Conservation (phyloP, 148 eudicot species). For the Vaccinium myrtillus region DNA sequence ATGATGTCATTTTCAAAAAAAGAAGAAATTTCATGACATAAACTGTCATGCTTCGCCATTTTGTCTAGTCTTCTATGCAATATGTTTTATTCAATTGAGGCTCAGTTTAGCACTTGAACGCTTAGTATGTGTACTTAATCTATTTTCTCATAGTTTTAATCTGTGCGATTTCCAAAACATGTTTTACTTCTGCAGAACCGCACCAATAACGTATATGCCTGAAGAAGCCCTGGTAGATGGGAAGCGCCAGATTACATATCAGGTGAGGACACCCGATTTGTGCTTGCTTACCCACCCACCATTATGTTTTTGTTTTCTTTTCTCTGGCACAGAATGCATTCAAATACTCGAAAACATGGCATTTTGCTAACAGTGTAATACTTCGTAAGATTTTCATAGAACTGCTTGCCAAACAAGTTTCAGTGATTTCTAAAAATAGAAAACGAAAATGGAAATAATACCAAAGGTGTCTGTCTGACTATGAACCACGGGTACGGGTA, state of each 20-base stretch:
- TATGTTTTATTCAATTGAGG: neutral
- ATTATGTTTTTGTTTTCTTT: neutral
- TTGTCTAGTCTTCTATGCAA: neutral
- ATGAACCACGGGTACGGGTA: neutral
- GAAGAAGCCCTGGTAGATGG: slow-evolving; percentile 63
- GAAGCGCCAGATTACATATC: slow-evolving; percentile 60
- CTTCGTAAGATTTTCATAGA: neutral
- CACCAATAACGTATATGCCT: slow-evolving; percentile 28
- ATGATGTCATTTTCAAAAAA: too few species aligned
- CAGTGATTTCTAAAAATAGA: neutral
- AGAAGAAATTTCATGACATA: neutral
- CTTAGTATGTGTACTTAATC: neutral
- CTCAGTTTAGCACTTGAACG: neutral
- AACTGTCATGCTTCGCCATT: neutral
- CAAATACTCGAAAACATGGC: neutral
- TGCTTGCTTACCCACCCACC: neutral
- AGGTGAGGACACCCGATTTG: slow-evolving; percentile 32
- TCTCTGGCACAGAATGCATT: neutral
- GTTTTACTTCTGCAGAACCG: slow-evolving; percentile 38
- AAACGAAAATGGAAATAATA: neutral
- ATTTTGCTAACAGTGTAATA: neutral
- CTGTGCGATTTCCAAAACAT: neutral
- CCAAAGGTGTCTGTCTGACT: neutral
- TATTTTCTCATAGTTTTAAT: neutral
- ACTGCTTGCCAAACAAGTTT: neutral